A percentile compares a stretch with the other conserved stretches of the same genome.
Evolutionary conservation across 2,329 filamentous ascomycete species (phyloP).

Genomic region (Cryphonectria parasitica): DNA sequence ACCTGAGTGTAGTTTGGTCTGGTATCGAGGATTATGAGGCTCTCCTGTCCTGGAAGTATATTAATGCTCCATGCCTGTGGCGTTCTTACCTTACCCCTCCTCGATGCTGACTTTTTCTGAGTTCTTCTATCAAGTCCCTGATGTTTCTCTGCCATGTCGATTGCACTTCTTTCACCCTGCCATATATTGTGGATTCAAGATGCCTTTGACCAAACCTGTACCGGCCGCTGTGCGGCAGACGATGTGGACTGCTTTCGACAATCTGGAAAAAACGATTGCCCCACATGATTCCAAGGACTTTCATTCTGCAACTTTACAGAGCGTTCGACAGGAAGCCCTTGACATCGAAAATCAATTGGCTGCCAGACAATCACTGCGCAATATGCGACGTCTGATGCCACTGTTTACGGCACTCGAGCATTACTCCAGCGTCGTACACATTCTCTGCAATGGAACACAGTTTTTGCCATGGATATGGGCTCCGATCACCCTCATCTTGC

Average conservation of each 20-base stretch:
- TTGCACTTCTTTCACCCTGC: neutral
- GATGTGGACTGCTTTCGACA: conserved; percentile 33
- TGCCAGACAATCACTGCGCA: conserved; percentile 43
- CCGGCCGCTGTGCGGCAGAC: conserved; percentile 24
- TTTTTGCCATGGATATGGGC: conserved; percentile 53
- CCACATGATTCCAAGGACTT: conserved; percentile 32
- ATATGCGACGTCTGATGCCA: conserved; percentile 48
- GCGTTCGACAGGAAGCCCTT: conserved; percentile 42
- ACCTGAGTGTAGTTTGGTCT: too few relatives aligned
- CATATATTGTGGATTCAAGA: neutral
- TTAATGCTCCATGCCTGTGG: neutral
- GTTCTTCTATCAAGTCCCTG: too few relatives aligned
- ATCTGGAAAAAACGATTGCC: conserved; percentile 30
- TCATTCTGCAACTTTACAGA: conserved; percentile 39
- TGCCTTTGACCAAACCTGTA: conserved; percentile 24
- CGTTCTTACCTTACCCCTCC: neutral
- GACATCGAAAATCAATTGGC: conserved; percentile 46
- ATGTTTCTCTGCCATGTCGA: neutral
- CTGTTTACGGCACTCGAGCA: conserved; percentile 46
- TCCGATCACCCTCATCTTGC: conserved; percentile 44
- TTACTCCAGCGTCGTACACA: conserved; percentile 47
- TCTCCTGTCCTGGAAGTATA: too few relatives aligned
- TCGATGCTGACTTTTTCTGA: neutral
- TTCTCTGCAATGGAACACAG: conserved; percentile 51
- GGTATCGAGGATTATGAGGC: too few relatives aligned